Base-by-base conservation (phyloP, 441 rosid genomes). In the Capsella rubella region DNA sequence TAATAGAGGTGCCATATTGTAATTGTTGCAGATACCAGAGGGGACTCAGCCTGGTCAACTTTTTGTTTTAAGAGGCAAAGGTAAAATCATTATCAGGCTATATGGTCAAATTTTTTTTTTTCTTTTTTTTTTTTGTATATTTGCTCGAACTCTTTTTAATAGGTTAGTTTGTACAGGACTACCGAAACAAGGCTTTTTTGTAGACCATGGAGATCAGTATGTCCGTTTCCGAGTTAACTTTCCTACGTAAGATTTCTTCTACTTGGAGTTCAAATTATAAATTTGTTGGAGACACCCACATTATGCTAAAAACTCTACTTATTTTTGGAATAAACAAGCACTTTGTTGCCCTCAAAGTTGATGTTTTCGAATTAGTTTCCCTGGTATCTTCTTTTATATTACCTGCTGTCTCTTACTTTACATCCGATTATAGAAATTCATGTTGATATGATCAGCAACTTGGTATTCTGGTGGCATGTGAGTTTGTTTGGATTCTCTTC, bases 31-130 rank as follows among this genome's bases (percentile, higher is more conserved):
- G 99, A 89, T 92, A 86, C 97, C 97, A 13, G 81, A 82, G 76
- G 97, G 97, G 37, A 90, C 82, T 81, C 97, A 92, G 78, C 97
- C 84, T 73, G 97, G 95, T 63, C 90, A 95, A 67, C 82, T 84
- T 63, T 59, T 88, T 76, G 80, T 82, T 65, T 83, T 95, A 74
- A 89, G 94, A 84, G 94, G 97, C 69, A 90, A 90, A 90, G 97
- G 97, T 90, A 74, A 50, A 63, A 8, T 67, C 31, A 47, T 71
- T 69, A 39, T 72, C 63, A 58, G 55, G 28, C 31, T 32, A 64
- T 42, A 51, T 65, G n/a, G 35, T 70, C 16, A 15, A 21, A n/a
- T n/a, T n/a, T n/a, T 9, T 4, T 11, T 39, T 4, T 11, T 39
- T 43, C 0, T 5, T 21, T 0, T 21, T 1, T 1, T 21, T 21